phyloP scores from a whole-genome alignment of 169 alveolate genomes.

The Plasmodium malariae region DNA sequence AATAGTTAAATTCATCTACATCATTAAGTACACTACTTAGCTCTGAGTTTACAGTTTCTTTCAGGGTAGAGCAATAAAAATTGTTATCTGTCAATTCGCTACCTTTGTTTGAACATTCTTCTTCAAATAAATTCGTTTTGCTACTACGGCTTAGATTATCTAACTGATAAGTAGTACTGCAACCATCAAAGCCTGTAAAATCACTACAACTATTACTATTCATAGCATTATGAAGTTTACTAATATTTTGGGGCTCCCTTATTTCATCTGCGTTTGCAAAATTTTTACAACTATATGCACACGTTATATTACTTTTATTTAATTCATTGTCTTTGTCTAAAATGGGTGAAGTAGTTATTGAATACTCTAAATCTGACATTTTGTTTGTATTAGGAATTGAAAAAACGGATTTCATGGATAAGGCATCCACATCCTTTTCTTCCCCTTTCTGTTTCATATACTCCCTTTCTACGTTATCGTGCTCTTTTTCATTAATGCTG shows the following conservation, averaged over 20 bases:
- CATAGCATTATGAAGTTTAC: neutral
- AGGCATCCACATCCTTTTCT: too few relatives aligned
- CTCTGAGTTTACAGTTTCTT: conserved; percentile 29
- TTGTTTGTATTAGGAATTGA: neutral
- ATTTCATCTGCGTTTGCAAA: neutral
- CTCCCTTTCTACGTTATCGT: neutral
- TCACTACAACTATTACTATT: neutral
- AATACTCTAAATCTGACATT: conserved; percentile 8
- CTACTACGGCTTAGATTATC: too few relatives aligned
- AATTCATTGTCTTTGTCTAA: neutral
- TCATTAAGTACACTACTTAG: conserved; percentile 54
- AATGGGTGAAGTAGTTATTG: neutral
- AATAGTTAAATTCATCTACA: conserved; percentile 54
- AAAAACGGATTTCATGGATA: neutral
- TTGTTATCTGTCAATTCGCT: neutral
- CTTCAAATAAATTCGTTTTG: neutral
- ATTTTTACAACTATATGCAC: neutral
- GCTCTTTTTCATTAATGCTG: neutral
- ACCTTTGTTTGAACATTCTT: neutral
- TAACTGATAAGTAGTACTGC: too few relatives aligned
- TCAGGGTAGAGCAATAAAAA: conserved; percentile 18
- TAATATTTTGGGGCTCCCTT: too few relatives aligned
- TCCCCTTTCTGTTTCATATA: too few relatives aligned
- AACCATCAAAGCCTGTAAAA: too few relatives aligned
- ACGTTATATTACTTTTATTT: neutral